Evolutionary conservation across 2,329 filamentous ascomycete genomes (phyloP).

Genomic region (Dothideomycetes sp.): DNA sequence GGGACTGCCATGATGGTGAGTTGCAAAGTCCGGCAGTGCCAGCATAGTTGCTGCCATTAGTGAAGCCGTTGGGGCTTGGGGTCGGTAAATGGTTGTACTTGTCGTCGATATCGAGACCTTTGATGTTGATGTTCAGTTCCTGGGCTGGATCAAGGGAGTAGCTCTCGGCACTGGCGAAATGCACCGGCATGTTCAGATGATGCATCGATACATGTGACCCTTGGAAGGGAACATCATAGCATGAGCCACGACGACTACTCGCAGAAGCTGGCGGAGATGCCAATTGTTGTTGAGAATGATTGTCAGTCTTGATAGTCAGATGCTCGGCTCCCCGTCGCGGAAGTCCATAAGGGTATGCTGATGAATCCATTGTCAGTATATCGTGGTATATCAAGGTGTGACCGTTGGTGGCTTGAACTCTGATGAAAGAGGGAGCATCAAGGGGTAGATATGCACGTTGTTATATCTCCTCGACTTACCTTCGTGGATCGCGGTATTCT

Average conservation of each 20-base stretch:
- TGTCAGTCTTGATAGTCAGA: conserved; percentile 2
- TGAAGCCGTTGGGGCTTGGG: too few relatives aligned
- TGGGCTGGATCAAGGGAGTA: neutral
- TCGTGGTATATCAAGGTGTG: neutral
- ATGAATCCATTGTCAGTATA: conserved; percentile 1
- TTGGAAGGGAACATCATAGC: conserved; percentile 3
- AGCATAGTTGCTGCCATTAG: too few relatives aligned
- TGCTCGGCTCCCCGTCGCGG: neutral
- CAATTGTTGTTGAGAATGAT: neutral
- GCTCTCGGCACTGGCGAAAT: neutral
- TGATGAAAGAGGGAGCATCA: neutral
- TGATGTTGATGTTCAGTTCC: neutral
- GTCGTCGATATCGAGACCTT: neutral
- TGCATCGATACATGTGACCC: neutral
- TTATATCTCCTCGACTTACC: conserved; percentile 12
- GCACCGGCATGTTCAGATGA: conserved; percentile 2
- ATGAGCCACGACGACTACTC: conserved; percentile 1
- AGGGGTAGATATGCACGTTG: conserved; percentile 9
- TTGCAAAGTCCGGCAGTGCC: too few relatives aligned
- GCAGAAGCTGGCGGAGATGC: conserved; percentile 1
- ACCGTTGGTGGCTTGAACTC: conserved; percentile 10
- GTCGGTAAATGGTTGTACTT: too few relatives aligned
- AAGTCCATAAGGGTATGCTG: neutral
- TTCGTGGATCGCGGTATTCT: neutral
- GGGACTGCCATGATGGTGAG: too few relatives aligned